These are phyloP conservation scores for Nemania sp. DNA, from an alignment of 2,329 filamentous ascomycete species.

Conservation along the genomic window DNA sequence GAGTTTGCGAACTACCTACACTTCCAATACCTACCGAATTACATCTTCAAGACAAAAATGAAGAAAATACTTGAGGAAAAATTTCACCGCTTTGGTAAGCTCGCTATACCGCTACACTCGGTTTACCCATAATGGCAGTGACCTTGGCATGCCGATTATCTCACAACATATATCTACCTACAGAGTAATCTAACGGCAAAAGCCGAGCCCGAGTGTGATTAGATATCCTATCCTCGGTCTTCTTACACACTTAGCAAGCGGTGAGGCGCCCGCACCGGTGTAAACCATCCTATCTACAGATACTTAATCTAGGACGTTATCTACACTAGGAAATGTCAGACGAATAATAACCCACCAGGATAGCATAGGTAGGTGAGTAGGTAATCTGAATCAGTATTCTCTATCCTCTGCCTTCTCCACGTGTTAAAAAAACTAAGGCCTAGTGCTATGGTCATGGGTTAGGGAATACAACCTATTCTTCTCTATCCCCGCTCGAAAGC, in stretches of 20 bases:
- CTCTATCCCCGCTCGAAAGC: not conserved
- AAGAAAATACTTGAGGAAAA: not conserved
- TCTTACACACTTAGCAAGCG: no score
- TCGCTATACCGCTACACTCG: no score
- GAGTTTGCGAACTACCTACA: not conserved
- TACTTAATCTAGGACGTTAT: no score
- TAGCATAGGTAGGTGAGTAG: no score
- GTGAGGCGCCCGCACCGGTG: not conserved
- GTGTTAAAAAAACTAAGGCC: no score
- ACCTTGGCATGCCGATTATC: not conserved
- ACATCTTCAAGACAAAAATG: not conserved
- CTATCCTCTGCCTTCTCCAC: no score
- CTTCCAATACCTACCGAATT: not conserved
- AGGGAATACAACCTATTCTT: not conserved
- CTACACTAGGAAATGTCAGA: constrained; percentile 2
- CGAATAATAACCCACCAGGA: no score
- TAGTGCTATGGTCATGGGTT: constrained; percentile 8
- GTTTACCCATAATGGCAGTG: no score
- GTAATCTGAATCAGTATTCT: no score
- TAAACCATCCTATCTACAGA: not conserved
- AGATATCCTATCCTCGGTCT: not conserved
- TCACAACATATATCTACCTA: constrained; percentile 2
- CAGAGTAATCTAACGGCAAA: no score
- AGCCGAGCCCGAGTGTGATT: no score
- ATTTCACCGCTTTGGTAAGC: not conserved